Evolutionary conservation across 352 stramenopile genomes (phyloP), one percentile per base, ranked within the genome.

Genomic region (Globisporangium echinulatum): DNA sequence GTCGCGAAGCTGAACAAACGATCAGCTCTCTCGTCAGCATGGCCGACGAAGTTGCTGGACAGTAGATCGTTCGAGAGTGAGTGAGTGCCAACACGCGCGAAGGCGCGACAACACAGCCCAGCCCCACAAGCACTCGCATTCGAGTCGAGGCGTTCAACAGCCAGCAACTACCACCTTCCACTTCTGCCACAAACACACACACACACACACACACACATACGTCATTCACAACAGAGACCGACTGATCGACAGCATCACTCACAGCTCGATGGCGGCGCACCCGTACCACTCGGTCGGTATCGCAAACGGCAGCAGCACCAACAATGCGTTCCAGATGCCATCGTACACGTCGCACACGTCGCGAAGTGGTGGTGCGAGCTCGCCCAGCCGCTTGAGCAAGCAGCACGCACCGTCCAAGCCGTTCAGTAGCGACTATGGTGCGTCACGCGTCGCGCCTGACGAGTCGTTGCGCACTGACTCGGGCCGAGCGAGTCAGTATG

Each of bases 281-380:
- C 14, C 38, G 52, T 49, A 49, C 52, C 52, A 38, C 10, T 7
- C 46, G 46, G 14, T 7, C 6, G 11, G 13, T 9, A 17, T 19
- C 46, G 46, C 38, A 42, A 19, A 19, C 17, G n/a, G 5, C n/a
- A 59, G 10, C 8, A 65, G 39, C 49, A 14, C 50, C 44, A 67
- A 46, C 13, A 63, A 63, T 38, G 43, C 57, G 36, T 85, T 79
- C 55, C 70, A 82, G 52, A 77, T 81, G 65, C 58, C 74, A 8
- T 49, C 73, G 46, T 77, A 79, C 54, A 82, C 62, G 14, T 82
- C 71, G 1, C 74, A 79, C 58, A 71, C 63, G 9, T 57, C 69
- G 3, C 68, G 71, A 36, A 50, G 53, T 2, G 44, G 58, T 0
- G 50, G 48, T 17, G 17, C 37, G 1, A 49, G 58, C 0, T 73